phyloP scores from a whole-genome alignment of 2,329 filamentous ascomycete species.

The Claviceps sorghi region DNA sequence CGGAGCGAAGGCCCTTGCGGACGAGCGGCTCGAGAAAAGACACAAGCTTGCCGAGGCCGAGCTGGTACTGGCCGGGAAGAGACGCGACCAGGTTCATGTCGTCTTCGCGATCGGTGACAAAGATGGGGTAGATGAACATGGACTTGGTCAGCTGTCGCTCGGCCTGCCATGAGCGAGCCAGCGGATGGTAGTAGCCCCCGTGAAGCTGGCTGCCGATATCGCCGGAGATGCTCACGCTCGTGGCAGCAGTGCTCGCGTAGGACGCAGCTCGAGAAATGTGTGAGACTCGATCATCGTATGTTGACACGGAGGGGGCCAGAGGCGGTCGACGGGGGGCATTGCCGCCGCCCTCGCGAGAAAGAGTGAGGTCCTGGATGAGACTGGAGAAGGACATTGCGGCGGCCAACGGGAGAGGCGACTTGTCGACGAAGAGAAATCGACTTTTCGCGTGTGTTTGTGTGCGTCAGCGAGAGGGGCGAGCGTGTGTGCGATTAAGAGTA shows the following conservation, averaged over 20 bases:
- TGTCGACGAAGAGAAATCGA: no score
- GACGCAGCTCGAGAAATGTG: slow-evolving; percentile 50
- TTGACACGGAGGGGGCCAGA: slow-evolving; percentile 33
- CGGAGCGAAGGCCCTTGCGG: slow-evolving; percentile 76
- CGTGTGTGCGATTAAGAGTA: neutral
- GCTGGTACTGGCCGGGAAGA: slow-evolving; percentile 76
- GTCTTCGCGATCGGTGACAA: slow-evolving; percentile 86
- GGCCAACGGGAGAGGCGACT: neutral
- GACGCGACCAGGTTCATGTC: slow-evolving; percentile 85
- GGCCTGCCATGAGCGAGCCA: slow-evolving; percentile 68
- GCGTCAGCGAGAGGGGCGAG: neutral
- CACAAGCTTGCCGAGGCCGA: slow-evolving; percentile 73
- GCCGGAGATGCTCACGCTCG: slow-evolving; percentile 53
- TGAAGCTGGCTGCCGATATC: slow-evolving; percentile 76
- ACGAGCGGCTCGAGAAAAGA: slow-evolving; percentile 77
- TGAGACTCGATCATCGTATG: slow-evolving; percentile 44
- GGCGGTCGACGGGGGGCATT: slow-evolving; percentile 30
- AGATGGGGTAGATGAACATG: slow-evolving; percentile 97
- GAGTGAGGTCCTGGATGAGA: slow-evolving; percentile 49
- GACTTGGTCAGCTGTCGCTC: slow-evolving; percentile 84
- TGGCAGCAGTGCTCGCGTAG: slow-evolving; percentile 51
- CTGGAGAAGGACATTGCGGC: slow-evolving; percentile 50
- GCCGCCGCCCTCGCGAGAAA: slow-evolving; percentile 35
- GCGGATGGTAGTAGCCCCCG: slow-evolving; percentile 66
- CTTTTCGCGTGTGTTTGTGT: neutral